phyloP scores from a whole-genome alignment of 768 basidiomycete genomes.

The Fibroporia radiculosa region DNA sequence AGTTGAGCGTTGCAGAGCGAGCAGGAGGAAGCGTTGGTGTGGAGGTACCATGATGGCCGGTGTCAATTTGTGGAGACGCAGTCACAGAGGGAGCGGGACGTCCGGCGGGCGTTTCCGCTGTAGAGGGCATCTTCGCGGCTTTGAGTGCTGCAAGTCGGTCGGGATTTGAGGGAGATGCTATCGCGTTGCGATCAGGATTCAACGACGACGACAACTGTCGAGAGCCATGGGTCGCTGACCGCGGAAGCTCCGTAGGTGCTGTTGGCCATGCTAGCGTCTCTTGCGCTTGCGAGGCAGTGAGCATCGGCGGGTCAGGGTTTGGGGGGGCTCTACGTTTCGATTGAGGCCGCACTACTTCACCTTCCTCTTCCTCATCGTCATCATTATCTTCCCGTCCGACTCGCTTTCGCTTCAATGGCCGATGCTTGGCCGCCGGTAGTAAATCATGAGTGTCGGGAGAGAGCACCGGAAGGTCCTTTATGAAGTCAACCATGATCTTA shows the following conservation, averaged over 20 bases:
- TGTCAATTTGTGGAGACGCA: too few species aligned
- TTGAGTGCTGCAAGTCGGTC: not conserved
- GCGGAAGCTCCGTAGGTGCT: not conserved
- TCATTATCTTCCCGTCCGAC: slow-evolving; percentile 2
- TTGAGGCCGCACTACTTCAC: not conserved
- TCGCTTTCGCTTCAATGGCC: slow-evolving; percentile 10
- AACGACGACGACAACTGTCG: not conserved
- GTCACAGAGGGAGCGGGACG: too few species aligned
- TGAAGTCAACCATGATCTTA: slow-evolving; percentile 47
- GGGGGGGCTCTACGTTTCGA: not conserved
- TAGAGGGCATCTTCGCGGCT: too few species aligned
- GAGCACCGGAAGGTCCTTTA: slow-evolving; percentile 22
- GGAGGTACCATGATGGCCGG: too few species aligned
- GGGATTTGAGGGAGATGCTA: not conserved
- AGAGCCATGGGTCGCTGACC: not conserved
- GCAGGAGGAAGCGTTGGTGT: too few species aligned
- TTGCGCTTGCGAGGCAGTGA: slow-evolving; percentile 1
- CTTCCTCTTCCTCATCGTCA: not conserved
- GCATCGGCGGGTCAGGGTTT: not conserved
- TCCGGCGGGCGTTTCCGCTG: too few species aligned
- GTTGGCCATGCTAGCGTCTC: not conserved
- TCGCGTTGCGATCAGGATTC: not conserved
- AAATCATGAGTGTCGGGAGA: slow-evolving; percentile 3
- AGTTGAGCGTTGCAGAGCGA: too few species aligned
- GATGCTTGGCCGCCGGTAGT: not conserved